phyloP scores from a whole-genome alignment of 2,329 filamentous ascomycete species.

The Fusarium fujikuroi region DNA sequence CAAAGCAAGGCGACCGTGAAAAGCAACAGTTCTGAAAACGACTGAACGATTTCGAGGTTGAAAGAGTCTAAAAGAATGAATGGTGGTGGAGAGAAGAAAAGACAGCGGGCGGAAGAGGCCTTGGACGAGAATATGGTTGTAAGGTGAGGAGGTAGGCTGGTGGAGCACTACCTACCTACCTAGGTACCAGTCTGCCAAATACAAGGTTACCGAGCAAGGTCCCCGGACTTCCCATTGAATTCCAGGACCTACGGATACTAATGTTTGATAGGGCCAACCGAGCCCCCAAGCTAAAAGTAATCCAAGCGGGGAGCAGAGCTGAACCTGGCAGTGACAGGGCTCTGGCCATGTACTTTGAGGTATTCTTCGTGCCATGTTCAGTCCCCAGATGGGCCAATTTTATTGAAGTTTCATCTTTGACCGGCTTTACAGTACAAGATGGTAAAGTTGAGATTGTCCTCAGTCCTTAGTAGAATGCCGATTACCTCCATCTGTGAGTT shows the following conservation, averaged over 20 bases:
- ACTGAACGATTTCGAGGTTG: slow-evolving; percentile 23
- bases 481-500: background rate
- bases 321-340: slow-evolving; percentile 19
- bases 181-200: background rate
- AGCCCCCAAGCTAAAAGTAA: slow-evolving; percentile 9
- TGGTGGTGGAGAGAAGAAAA: slow-evolving; percentile 20
- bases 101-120: slow-evolving; percentile 6
- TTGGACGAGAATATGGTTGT: slow-evolving; percentile 25
- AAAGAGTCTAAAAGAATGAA: slow-evolving; percentile 24
- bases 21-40: slow-evolving; percentile 36
- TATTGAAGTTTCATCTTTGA: slow-evolving; percentile 19
- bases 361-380: slow-evolving; percentile 2
- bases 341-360: slow-evolving; percentile 17
- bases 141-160: slow-evolving; percentile 21
- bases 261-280: slow-evolving; percentile 38
- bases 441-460: slow-evolving; percentile 7
- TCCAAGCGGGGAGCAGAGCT: slow-evolving; percentile 22
- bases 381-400: background rate
- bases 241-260: slow-evolving; percentile 15
- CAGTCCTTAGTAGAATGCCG: slow-evolving; percentile 2
- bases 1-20: slow-evolving; percentile 35
- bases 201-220: slow-evolving; percentile 14
- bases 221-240: slow-evolving; percentile 30
- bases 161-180: background rate
- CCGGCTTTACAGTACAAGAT: slow-evolving; percentile 8